Percentiles rank a stretch among this genome's conserved stretches.
Evolutionary conservation across 495 filamentous ascomycete species (phyloP).

Genomic region (Penicillium canescens): DNA sequence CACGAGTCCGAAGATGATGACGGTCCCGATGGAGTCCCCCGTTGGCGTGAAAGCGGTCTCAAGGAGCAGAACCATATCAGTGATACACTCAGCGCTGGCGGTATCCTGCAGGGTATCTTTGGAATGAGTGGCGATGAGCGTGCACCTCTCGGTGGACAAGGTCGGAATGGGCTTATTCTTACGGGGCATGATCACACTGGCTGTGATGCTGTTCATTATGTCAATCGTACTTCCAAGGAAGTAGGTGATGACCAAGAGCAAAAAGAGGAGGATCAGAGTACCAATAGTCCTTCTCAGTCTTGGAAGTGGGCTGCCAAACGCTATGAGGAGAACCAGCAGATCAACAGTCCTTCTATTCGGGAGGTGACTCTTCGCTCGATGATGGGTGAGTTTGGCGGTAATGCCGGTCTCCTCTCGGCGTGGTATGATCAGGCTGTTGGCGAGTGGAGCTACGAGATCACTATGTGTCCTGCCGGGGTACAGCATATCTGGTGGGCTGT

Average conservation of each 20-base stretch:
- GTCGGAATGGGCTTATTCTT: conserved; percentile 72
- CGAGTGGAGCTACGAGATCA: conserved; percentile 82
- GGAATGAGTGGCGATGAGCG: conserved; percentile 64
- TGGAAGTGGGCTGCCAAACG: conserved; percentile 39
- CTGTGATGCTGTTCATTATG: conserved; percentile 83
- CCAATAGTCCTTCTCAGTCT: conserved; percentile 9
- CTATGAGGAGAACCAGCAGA: conserved; percentile 14
- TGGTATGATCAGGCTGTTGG: conserved; percentile 75
- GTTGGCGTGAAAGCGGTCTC: conserved; percentile 60
- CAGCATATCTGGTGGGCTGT: conserved; percentile 96
- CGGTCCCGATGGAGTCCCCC: conserved; percentile 23
- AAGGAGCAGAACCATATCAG: conserved; percentile 91
- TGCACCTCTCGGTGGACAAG: conserved; percentile 53
- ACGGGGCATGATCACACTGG: conserved; percentile 95
- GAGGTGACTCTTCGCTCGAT: conserved; percentile 96
- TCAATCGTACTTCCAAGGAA: conserved; percentile 46
- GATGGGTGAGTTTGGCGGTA: conserved; percentile 94
- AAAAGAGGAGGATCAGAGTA: conserved; percentile 19
- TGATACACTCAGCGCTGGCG: conserved; percentile 55
- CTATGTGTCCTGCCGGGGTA: conserved; percentile 71
- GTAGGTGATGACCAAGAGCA: conserved; percentile 9
- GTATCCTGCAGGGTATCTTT: conserved; percentile 76
- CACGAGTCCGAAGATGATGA: conserved; percentile 50
- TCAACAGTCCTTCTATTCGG: conserved; percentile 51
- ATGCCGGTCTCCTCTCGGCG: conserved; percentile 79